Evolutionary conservation across 208 protist species (phyloP).

Genomic region (Strigomonas culicis): DNA sequence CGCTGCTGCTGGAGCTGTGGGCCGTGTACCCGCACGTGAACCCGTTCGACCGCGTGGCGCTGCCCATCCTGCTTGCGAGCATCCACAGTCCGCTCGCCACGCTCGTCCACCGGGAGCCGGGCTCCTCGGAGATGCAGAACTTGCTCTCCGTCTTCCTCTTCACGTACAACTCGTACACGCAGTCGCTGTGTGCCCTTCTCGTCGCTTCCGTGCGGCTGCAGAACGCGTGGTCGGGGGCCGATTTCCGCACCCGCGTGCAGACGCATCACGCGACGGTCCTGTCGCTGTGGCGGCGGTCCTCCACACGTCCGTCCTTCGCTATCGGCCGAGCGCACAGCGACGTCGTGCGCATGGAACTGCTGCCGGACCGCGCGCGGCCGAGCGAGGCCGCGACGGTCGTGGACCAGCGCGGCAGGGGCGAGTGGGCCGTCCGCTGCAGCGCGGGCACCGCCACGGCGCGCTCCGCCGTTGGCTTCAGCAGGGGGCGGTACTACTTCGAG

Average conservation of each 20-base stretch:
- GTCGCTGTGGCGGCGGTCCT: constrained; percentile 36
- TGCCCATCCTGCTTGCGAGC: constrained; percentile 69
- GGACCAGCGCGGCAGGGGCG: neutral
- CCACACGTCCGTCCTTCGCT: neutral
- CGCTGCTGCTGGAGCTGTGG: constrained; percentile 67
- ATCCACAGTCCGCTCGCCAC: constrained; percentile 55
- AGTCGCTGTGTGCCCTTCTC: constrained; percentile 54
- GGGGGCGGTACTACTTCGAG: constrained; percentile 87
- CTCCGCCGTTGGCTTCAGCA: constrained; percentile 66
- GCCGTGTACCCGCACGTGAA: constrained; percentile 38
- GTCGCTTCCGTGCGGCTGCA: constrained; percentile 57
- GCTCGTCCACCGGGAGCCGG: constrained; percentile 35
- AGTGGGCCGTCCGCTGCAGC: constrained; percentile 39
- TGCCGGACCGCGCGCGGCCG: neutral
- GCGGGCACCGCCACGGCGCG: constrained; percentile 31
- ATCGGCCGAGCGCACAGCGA: neutral
- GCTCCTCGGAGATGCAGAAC: constrained; percentile 20
- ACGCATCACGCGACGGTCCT: constrained; percentile 42
- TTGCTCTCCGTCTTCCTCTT: constrained; percentile 35
- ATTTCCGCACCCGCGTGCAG: constrained; percentile 31
- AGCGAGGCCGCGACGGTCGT: neutral
- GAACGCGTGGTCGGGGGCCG: constrained; percentile 49
- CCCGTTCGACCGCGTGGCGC: constrained; percentile 53
- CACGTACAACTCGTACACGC: constrained; percentile 63
- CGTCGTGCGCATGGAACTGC: neutral